phyloP scores from a whole-genome alignment of 2,329 filamentous ascomycete genomes.

The Colletotrichum trifolii region DNA sequence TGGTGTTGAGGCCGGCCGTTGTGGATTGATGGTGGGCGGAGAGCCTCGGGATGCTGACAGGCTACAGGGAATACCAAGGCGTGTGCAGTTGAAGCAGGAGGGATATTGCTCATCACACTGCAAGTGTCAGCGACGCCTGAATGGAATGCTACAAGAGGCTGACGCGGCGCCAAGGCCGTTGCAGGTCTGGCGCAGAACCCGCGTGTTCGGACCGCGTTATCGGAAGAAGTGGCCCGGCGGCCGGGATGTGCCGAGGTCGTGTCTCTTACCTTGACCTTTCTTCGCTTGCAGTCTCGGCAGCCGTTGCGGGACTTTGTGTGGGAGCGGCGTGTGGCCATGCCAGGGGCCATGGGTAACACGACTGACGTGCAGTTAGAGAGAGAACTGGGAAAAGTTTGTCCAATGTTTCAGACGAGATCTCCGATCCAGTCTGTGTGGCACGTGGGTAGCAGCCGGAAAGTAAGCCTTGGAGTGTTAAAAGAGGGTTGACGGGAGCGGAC shows the following conservation, averaged over 20 bases:
- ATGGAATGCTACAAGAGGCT: no score
- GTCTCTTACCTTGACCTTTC: slow-evolving; percentile 46
- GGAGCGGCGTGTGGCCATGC: slow-evolving; percentile 39
- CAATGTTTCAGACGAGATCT: slow-evolving; percentile 3
- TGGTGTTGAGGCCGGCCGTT: not conserved
- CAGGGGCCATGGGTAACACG: not conserved
- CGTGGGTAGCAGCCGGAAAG: not conserved
- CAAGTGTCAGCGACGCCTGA: not conserved
- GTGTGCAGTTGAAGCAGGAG: slow-evolving; percentile 45
- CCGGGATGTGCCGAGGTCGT: no score
- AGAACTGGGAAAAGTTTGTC: not conserved
- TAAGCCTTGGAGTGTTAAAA: not conserved
- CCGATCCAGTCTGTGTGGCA: not conserved
- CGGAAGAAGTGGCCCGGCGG: not conserved
- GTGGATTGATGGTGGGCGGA: not conserved
- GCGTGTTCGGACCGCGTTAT: slow-evolving; percentile 13
- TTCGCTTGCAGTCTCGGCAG: slow-evolving; percentile 46
- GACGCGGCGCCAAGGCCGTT: not conserved
- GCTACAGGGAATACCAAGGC: slow-evolving; percentile 44
- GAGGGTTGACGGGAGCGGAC: not conserved
- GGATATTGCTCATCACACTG: slow-evolving; percentile 43
- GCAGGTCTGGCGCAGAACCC: not conserved
- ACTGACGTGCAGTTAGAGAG: no score
- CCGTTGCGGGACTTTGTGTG: slow-evolving; percentile 49
- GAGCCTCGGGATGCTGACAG: slow-evolving; percentile 28